A percentile compares a stretch with the other conserved stretches of the same genome.
Evolutionary conservation across 805 yeast genomes (phyloP).

Genomic region (Naumovozyma baii): DNA sequence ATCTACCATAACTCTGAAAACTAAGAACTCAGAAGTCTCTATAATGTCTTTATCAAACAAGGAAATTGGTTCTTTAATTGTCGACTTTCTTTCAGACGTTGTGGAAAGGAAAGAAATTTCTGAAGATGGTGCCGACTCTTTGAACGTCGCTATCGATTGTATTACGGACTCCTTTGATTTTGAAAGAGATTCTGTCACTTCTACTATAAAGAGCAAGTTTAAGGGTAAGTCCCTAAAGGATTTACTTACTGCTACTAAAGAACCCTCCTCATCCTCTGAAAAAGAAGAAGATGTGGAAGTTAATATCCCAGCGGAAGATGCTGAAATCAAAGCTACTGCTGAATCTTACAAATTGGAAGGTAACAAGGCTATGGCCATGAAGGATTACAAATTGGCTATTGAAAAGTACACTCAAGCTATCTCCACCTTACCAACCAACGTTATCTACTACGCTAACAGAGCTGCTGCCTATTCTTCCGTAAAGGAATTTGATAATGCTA

Average conservation of each 20-base stretch:
- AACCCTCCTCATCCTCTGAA: slow-evolving; percentile 8
- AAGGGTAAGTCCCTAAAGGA: slow-evolving; percentile 41
- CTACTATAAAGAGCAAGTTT: slow-evolving; percentile 31
- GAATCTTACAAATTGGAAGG: slow-evolving; percentile 80
- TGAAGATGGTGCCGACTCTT: slow-evolving; percentile 76
- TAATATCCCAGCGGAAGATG: slow-evolving; percentile 34
- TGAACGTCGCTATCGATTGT: slow-evolving; percentile 91
- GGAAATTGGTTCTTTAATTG: slow-evolving; percentile 64
- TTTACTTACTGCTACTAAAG: slow-evolving; percentile 30
- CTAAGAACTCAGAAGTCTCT: neutral
- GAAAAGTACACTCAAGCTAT: slow-evolving; percentile 76
- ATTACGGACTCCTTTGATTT: slow-evolving; percentile 78
- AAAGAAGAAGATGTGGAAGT: slow-evolving; percentile 35
- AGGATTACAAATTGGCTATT: slow-evolving; percentile 62
- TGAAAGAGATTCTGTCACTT: slow-evolving; percentile 38
- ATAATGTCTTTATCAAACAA: slow-evolving; percentile 43
- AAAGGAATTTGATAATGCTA: slow-evolving; percentile 65
- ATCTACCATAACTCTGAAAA: neutral
- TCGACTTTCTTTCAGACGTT: slow-evolving; percentile 55
- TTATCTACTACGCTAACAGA: slow-evolving; percentile 83
- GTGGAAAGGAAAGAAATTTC: slow-evolving; percentile 53
- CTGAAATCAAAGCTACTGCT: slow-evolving; percentile 61
- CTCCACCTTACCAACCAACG: slow-evolving; percentile 55
- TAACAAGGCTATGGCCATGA: slow-evolving; percentile 76
- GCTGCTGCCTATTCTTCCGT: slow-evolving; percentile 91